Evolutionary conservation across 2,329 filamentous ascomycete species (phyloP).

Genomic region (Aspergillus jensenii): DNA sequence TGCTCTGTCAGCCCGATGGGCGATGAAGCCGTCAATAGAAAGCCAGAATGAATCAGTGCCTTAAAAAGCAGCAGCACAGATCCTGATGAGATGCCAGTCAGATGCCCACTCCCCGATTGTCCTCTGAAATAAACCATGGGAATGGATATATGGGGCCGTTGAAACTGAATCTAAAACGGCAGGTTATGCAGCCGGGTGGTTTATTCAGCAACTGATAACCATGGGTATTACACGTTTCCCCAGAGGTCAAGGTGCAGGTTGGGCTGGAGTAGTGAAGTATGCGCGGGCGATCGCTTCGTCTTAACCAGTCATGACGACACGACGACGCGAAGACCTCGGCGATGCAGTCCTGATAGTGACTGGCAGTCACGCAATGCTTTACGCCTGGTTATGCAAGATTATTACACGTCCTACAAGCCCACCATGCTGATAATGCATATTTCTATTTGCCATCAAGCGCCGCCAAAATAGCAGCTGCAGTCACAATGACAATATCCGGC

Average conservation of each 20-base stretch:
- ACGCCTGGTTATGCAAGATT: neutral
- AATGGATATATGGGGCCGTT: neutral
- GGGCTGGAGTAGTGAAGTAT: conserved; percentile 6
- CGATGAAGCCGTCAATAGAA: neutral
- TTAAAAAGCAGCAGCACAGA: too few relatives aligned
- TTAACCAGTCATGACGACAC: conserved; percentile 19
- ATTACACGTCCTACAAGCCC: neutral
- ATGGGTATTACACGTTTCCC: neutral
- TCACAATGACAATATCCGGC: conserved; percentile 3
- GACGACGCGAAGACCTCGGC: neutral
- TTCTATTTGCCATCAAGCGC: neutral
- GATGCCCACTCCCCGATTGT: neutral
- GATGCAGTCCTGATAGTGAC: neutral
- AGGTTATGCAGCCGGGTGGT: neutral
- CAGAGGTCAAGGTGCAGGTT: neutral
- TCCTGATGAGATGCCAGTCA: neutral
- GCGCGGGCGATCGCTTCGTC: neutral
- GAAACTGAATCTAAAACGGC: neutral
- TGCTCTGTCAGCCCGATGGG: neutral
- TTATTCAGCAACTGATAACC: neutral
- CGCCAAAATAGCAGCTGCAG: neutral
- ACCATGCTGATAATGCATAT: neutral
- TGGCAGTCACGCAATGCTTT: neutral
- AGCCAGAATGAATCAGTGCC: neutral
- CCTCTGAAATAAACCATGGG: neutral